Evolutionary conservation across 352 stramenopile species (phyloP).

Genomic region (Globisporangium nodosum): DNA sequence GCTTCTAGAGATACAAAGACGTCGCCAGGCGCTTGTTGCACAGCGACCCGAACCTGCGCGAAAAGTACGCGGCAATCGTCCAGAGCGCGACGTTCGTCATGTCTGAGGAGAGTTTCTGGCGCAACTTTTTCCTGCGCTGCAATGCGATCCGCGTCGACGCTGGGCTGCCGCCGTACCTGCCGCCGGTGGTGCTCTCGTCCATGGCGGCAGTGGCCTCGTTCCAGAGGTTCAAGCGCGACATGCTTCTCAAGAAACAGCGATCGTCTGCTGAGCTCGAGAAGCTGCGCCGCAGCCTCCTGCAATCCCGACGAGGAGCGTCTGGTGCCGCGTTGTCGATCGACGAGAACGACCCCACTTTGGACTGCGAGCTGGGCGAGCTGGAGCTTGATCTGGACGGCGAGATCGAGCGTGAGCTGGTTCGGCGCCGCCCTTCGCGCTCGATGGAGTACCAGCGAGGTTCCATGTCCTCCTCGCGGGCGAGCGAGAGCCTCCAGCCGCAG

Average conservation of each 20-base stretch:
- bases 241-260: constrained; percentile 40
- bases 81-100: constrained; percentile 30
- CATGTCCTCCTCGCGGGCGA: neutral
- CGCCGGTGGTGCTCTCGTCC: constrained; percentile 28
- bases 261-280: constrained; percentile 28
- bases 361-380: constrained; percentile 40
- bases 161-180: constrained; percentile 42
- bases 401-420: constrained; percentile 63
- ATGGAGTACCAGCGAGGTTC: constrained; percentile 18
- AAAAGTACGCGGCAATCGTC: constrained; percentile 48
- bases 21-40: constrained; percentile 43
- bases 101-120: constrained; percentile 54
- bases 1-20: constrained; percentile 29
- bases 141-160: constrained; percentile 40
- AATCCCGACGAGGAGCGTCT: constrained; percentile 14
- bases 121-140: constrained; percentile 69
- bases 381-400: constrained; percentile 67
- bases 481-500: neutral
- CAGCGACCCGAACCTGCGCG: constrained; percentile 53
- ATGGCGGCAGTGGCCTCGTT: constrained; percentile 32
- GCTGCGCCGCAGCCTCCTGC: constrained; percentile 27
- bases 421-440: constrained; percentile 40
- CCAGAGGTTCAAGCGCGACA: constrained; percentile 40
- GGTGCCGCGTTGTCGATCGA: constrained; percentile 16
- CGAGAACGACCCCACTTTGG: constrained; percentile 18